Conservation (phyloP, 805 yeast species). For the Hanseniaspora meyeri region DNA sequence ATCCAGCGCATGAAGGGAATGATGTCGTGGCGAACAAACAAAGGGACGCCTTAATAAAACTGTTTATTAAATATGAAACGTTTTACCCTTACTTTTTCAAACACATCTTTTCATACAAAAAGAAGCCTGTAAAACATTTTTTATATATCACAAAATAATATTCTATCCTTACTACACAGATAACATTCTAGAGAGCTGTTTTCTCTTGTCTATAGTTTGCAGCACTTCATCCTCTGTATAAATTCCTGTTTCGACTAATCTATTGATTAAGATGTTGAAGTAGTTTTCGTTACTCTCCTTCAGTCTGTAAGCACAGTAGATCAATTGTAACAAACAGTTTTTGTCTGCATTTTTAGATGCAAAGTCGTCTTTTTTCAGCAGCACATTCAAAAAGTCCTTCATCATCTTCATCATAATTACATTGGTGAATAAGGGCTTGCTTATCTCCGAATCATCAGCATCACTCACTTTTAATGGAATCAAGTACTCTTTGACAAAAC, state of each 20-base stretch:
- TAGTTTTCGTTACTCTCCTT: slow-evolving; percentile 31
- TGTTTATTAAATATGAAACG: no score
- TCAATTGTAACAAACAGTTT: slow-evolving; percentile 66
- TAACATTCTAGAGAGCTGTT: slow-evolving; percentile 21
- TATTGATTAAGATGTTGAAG: slow-evolving; percentile 24
- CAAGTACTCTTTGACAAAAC: slow-evolving; percentile 7
- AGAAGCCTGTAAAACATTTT: no score
- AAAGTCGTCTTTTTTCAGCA: slow-evolving; percentile 21
- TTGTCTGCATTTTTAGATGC: slow-evolving; percentile 35
- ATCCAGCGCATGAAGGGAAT: not conserved
- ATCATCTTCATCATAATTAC: slow-evolving; percentile 25
- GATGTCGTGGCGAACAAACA: no score
- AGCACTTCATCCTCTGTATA: slow-evolving; percentile 20
- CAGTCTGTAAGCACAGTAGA: slow-evolving; percentile 80
- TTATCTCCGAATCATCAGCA: slow-evolving; percentile 25
- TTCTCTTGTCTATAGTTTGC: slow-evolving; percentile 24
- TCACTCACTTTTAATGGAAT: not conserved
- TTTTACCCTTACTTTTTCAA: no score
- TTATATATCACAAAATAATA: no score
- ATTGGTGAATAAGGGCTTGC: slow-evolving; percentile 7
- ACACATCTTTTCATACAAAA: no score
- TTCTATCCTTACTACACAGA: not conserved
- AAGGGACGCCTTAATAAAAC: no score
- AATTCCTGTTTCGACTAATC: slow-evolving; percentile 19
- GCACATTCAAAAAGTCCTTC: slow-evolving; percentile 25